Conservation (phyloP, 1,284 basidiomycete genomes). For the Cerrena zonata region DNA sequence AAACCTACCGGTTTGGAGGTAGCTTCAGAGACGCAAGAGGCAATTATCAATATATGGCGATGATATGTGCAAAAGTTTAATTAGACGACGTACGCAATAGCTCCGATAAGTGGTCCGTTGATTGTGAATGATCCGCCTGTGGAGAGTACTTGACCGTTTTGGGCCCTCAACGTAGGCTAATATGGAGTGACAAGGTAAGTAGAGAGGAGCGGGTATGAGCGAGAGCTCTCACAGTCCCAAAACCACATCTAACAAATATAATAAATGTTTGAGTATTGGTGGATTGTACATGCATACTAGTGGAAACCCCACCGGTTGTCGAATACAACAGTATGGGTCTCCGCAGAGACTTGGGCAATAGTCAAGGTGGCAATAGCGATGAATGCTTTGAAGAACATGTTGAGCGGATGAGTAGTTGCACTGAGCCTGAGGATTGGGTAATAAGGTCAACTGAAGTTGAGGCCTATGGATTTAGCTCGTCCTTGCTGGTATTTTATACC, state of each 20-base stretch:
- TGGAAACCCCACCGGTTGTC: not conserved
- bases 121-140: conserved; percentile 29
- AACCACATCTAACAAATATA: conserved; percentile 28
- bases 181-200: not conserved
- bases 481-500: too few species aligned
- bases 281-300: not conserved
- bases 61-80: too few species aligned
- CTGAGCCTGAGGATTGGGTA: too few species aligned
- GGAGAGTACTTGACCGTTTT: conserved; percentile 23
- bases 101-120: conserved; percentile 23
- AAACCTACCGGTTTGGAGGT: conserved; percentile 18
- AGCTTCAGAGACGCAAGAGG: conserved; percentile 11
- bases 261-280: too few species aligned
- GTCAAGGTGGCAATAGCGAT: too few species aligned
- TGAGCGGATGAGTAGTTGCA: too few species aligned
- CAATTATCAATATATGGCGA: too few species aligned
- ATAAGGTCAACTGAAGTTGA: too few species aligned
- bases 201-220: too few species aligned
- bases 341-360: not conserved
- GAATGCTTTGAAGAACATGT: too few species aligned
- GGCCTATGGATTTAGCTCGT: too few species aligned
- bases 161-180: conserved; percentile 26
- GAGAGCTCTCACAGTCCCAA: conserved; percentile 30
- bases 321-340: not conserved
- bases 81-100: conserved; percentile 29